Evolutionary conservation across 345 rosid genomes (phyloP), one percentile per base, ranked within the genome.

Genomic region (Nephelium lappaceum): DNA sequence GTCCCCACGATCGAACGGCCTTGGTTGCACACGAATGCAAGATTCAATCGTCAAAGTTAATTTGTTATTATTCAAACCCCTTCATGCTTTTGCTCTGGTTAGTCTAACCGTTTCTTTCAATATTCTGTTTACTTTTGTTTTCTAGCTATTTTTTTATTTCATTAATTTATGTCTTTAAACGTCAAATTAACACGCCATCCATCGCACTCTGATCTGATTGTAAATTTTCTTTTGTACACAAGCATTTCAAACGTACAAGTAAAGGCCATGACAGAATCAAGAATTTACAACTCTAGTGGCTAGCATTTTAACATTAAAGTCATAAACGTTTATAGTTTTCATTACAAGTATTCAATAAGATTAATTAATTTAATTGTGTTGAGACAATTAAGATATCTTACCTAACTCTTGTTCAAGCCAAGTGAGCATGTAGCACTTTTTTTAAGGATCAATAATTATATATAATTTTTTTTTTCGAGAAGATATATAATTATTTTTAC

Each of bases 51-150:
- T 31, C 71, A 64, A 75, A 64, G 36, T 62, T 43, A 6, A 16
- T 11, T 73, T 60, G 16, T 42, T 14, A 41, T 4, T 41, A 73
- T 73, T 58, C 67, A 73, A 62, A 62, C 8, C 45, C n/a, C 60
- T 25, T 24, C 73, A 3, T 19, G 49, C 42, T 64, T 64, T 31
- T 64, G 31, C 27, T 21, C 7, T 5, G 1, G 7, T 11, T 27
- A 11, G 66, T 61, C 77, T 38, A 41, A 60, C 57, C 43, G 27
- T 75, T 64, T 45, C 77, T 61, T 16, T 15, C 57, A 61, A 58
- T 41, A 10, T n/a, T 73, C 61, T 42, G 42, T 74, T 43, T 25
- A 21, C 58, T 62, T 74, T 62, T 74, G 77, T 74, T 74, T 63
- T 61, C 77, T 61, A 42, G 43, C 67, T 42, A 15, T 31, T 60